Base-by-base conservation (phyloP, 2,329 filamentous ascomycete species). In the Colletotrichum magnum region DNA sequence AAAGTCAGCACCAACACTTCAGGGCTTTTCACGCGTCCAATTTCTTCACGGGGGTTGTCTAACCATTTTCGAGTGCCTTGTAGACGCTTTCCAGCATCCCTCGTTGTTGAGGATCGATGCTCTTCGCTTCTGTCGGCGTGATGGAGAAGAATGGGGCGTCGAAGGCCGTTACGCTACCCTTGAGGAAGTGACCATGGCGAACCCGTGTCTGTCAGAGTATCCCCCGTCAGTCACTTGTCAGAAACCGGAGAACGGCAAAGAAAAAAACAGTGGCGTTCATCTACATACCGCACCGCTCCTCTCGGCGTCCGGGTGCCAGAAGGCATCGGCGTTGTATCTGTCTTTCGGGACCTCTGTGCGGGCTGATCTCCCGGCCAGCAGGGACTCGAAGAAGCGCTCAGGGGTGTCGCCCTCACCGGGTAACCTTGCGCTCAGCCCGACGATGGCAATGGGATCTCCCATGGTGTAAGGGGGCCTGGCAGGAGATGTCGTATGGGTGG, bases 401-500 rank as follows among this genome's bases (percentile, higher is more conserved):
- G 80, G 77, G 4, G 76, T 82, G 5, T 79, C 77, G 12, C 83
- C 79, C 18, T 79, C 79, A 2, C 84, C 83, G 0, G 84, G 81
- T 47, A 85, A 77, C 43, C 83, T 83, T 72, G 83, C 85, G 6
- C 81, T 79, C 77, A 86, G 82, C 69, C 84, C 84, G 12, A 86
- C 77, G 21, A 86, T 81, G 73, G 84, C 84, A 54, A 86, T 79
- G n/a, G 83, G 82, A 69, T 75, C 75, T 48, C 68, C 66, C 70
- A 71, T 72, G 39, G 56, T 70, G 36, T 62, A 28, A 62, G 50
- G 13, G 13, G 26, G 9, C 6, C 21, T 28, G 6, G 47, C 13
- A 36, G 32, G 32, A 36, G 32, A 2, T 10, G 2, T 36, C 32
- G 47, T 12, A 5, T 50, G 12, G n/a, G 47, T 50, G 13, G 2